Percentiles rank a stretch among this genome's conserved stretches.
Conservation (phyloP, 306 rosid species). For the Neltuma alba region DNA sequence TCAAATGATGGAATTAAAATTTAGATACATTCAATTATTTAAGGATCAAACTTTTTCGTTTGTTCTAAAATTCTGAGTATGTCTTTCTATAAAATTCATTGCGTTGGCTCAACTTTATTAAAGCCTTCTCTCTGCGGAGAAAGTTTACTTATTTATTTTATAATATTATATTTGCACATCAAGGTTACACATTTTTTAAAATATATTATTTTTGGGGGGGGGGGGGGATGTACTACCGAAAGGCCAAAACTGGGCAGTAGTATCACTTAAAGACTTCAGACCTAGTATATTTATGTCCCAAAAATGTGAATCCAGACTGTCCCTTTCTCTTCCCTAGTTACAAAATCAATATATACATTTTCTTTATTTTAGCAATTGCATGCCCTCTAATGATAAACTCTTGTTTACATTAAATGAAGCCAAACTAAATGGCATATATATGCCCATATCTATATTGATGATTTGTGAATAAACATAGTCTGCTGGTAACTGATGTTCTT, state of each 20-base stretch:
- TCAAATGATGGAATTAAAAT: neutral
- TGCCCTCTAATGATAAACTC: neutral
- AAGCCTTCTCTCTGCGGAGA: neutral
- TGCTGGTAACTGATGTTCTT: slow-evolving; percentile 27
- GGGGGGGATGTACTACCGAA: too few species aligned
- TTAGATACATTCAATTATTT: neutral
- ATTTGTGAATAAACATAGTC: slow-evolving; percentile 1
- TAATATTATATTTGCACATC: too few species aligned
- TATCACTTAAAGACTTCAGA: neutral
- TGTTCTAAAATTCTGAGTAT: too few species aligned
- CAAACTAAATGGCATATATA: too few species aligned
- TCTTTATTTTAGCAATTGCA: neutral
- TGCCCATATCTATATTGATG: neutral
- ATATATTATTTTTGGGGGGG: too few species aligned
- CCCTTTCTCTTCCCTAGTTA: neutral
- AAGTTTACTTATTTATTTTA: neutral
- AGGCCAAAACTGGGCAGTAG: too few species aligned
- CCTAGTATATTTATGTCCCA: too few species aligned
- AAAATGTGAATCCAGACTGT: neutral
- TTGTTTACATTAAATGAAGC: neutral
- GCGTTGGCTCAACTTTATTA: too few species aligned
- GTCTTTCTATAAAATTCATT: too few species aligned
- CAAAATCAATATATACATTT: neutral
- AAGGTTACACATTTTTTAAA: neutral
- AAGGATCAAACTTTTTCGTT: neutral